Evolutionary conservation across 1,284 basidiomycete genomes (phyloP).

Genomic region (Schizophyllum commune): DNA sequence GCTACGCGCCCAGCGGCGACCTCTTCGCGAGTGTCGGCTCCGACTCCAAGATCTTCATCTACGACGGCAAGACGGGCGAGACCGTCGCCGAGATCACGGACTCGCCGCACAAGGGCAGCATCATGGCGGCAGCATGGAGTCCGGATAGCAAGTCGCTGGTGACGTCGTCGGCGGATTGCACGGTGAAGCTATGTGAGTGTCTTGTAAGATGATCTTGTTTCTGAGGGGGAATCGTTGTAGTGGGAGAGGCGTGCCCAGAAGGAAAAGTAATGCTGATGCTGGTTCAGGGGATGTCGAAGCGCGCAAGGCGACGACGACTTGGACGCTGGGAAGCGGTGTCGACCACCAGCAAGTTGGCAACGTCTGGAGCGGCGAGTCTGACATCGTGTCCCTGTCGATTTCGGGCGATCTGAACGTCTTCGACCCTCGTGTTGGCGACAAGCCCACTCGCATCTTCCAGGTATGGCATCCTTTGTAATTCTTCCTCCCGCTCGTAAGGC

Average conservation of each 20-base stretch:
- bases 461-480: no score
- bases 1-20: conserved; percentile 75
- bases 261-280: neutral
- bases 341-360: conserved; percentile 85
- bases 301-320: conserved; percentile 58
- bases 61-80: conserved; percentile 89
- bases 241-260: no score
- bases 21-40: conserved; percentile 88
- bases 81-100: conserved; percentile 61
- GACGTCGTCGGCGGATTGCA: conserved; percentile 85
- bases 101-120: conserved; percentile 63
- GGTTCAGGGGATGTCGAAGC: conserved; percentile 72
- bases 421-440: conserved; percentile 63
- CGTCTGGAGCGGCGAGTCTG: conserved; percentile 66
- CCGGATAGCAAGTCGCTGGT: conserved; percentile 67
- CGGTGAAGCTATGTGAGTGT: conserved; percentile 78
- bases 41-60: conserved; percentile 86
- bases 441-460: conserved; percentile 54
- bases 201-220: no score
- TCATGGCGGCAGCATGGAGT: conserved; percentile 75
- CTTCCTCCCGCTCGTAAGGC: neutral
- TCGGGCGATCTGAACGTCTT: conserved; percentile 81
- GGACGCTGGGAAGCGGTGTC: conserved; percentile 65
- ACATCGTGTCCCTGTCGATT: conserved; percentile 82
- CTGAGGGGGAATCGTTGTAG: no score